Percentiles rank a stretch among this genome's conserved stretches.
Evolutionary conservation across 306 rosid species (phyloP).

Genomic region (Lotus japonicus): DNA sequence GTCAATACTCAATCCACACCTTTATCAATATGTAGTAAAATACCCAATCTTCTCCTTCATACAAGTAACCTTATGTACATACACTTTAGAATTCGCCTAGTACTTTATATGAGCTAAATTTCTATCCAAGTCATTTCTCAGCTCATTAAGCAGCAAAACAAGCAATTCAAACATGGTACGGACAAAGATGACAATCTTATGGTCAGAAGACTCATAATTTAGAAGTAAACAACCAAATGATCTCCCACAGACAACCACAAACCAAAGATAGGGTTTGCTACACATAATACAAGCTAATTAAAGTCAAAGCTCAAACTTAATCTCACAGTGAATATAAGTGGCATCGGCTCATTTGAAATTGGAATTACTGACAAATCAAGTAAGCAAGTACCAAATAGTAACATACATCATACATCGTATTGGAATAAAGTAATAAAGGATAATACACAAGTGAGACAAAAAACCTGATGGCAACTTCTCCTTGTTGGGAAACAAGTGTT

Average conservation of each 20-base stretch:
- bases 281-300: not conserved
- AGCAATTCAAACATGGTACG: not conserved
- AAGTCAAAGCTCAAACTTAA: conserved; percentile 6
- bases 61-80: not conserved
- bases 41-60: not conserved
- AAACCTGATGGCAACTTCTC: conserved; percentile 95
- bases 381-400: not conserved
- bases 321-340: not conserved
- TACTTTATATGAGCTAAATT: not conserved
- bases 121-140: not conserved
- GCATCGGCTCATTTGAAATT: not conserved
- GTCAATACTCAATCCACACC: not conserved
- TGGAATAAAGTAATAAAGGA: conserved; percentile 5
- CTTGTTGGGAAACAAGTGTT: conserved; percentile 95
- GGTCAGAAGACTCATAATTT: not conserved
- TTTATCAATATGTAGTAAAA: not conserved
- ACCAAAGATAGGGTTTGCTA: not conserved
- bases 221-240: conserved; percentile 1
- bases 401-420: not conserved
- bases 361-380: not conserved
- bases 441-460: conserved; percentile 1
- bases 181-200: not conserved
- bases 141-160: not conserved
- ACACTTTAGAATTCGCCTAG: not conserved
- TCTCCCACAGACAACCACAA: conserved; percentile 1